A percentile compares a stretch with the other conserved stretches of the same genome.
These are phyloP conservation scores for Hemileccinum rubropunctum DNA, from an alignment of 768 basidiomycete genomes.

Conservation along the genomic window DNA sequence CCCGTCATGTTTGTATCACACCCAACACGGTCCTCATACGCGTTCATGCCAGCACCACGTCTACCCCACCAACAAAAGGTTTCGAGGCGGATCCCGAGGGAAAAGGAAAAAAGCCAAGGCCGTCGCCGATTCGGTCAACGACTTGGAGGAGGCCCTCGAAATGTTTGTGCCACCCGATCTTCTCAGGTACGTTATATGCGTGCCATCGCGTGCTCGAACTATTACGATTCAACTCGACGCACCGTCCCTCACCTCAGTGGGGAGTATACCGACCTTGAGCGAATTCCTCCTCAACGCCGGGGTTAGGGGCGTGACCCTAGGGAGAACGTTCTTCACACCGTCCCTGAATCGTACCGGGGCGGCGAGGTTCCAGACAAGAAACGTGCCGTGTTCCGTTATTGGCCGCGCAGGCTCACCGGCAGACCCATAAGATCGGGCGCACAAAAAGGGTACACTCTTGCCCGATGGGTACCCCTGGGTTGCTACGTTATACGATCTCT, in stretches of 20 bases:
- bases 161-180: no score
- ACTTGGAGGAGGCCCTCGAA: no score
- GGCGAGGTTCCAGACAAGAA: background rate
- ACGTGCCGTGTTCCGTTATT: slow-evolving; percentile 21
- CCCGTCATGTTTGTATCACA: background rate
- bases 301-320: slow-evolving; percentile 9
- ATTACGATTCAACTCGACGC: background rate
- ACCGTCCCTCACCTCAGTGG: no score
- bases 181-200: no score
- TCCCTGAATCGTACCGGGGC: background rate
- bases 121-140: no score
- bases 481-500: slow-evolving; percentile 29
- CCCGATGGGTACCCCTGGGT: slow-evolving; percentile 26
- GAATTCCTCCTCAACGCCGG: background rate
- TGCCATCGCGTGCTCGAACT: no score
- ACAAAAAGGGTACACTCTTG: slow-evolving; percentile 14
- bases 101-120: background rate
- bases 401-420: slow-evolving; percentile 27
- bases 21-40: background rate
- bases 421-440: background rate
- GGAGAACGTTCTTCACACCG: slow-evolving; percentile 2
- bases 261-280: background rate
- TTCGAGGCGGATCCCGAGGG: background rate
- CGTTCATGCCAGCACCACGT: background rate
- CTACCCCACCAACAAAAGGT: background rate